Evolutionary conservation across 495 filamentous ascomycete species (phyloP), one percentile per base, ranked within the genome.

Genomic region (Penicillium malachiteum): DNA sequence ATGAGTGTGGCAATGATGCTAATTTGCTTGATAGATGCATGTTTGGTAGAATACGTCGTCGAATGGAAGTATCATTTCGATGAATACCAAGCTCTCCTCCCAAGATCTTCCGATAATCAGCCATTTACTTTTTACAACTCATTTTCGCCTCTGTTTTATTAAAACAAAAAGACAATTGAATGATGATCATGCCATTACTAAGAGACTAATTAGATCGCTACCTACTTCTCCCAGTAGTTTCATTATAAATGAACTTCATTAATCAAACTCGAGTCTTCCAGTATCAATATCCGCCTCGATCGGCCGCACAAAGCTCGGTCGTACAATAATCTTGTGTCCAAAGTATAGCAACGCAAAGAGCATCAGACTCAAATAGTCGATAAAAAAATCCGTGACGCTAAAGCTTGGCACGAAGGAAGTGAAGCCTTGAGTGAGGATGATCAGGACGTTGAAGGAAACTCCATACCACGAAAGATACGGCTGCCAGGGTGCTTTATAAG

Each of bases 351-450:
- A 74, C 30, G 78, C 66, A 38, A 84, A 88, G 16, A 88, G 57
- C 37, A 87, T 85, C 35, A 88, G 58, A 54, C 80, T 84, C 50
- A 86, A 71, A 52, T 88, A 88, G 6, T 78, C 74, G 7, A 81
- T 79, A 48, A 87, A 86, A 57, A 87, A 87, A 17, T 73, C 66
- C 58, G 71, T 70, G 11, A 78, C 76, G 51, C 67, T 66, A 82
- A 87, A 90, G 4, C 48, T 54, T 0, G 78, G 77, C 39, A 90
- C 83, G 67, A 87, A 90, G 4, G 79, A 71, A 5, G 81, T 86
- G 66, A 90, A 90, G 5, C 87, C 87, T 65, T 89, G 85, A 2
- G 86, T 88, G 8, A 90, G 39, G 44, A 83, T 80, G 57, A 89
- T 84, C 44, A 89, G 66, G 26, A 80, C 56, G 70, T 79, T 84